These are phyloP conservation scores for Peziza echinospora DNA, from an alignment of 495 filamentous ascomycete genomes.

Conservation along the genomic window DNA sequence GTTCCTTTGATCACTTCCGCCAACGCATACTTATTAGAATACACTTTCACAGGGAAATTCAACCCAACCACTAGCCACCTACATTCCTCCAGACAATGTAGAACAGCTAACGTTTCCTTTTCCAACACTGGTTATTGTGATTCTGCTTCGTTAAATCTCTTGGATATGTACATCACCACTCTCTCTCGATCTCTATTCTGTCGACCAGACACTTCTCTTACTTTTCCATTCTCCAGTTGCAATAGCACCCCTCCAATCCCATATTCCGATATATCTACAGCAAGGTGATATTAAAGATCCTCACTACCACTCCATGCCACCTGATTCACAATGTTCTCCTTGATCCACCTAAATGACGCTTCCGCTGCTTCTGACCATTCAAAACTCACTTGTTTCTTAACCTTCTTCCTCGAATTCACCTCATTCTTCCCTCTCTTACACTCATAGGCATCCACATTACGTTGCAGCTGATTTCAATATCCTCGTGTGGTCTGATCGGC, in stretches of 20 bases:
- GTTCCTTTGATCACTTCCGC: too few relatives aligned
- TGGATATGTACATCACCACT: not conserved
- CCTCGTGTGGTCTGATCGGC: not conserved
- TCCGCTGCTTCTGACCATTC: not conserved
- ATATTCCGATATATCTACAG: not conserved
- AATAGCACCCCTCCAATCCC: not conserved
- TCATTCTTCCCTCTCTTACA: too few relatives aligned
- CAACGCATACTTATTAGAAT: too few relatives aligned
- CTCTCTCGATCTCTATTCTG: not conserved
- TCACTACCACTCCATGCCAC: not conserved
- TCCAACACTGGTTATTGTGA: not conserved
- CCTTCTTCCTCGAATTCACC: too few relatives aligned
- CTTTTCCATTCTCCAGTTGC: not conserved
- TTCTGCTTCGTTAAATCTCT: not conserved
- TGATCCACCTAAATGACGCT: not conserved
- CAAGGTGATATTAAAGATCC: not conserved
- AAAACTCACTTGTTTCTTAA: not conserved
- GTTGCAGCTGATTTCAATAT: not conserved
- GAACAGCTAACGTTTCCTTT: not conserved
- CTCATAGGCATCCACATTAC: not conserved
- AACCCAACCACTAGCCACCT: too few relatives aligned
- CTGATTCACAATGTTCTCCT: not conserved
- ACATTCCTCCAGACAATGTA: too few relatives aligned
- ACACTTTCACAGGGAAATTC: too few relatives aligned
- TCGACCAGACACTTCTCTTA: not conserved